Evolutionary conservation across 768 basidiomycete genomes (phyloP), one percentile per base, ranked within the genome.

Genomic region (Tricholoma terreum): DNA sequence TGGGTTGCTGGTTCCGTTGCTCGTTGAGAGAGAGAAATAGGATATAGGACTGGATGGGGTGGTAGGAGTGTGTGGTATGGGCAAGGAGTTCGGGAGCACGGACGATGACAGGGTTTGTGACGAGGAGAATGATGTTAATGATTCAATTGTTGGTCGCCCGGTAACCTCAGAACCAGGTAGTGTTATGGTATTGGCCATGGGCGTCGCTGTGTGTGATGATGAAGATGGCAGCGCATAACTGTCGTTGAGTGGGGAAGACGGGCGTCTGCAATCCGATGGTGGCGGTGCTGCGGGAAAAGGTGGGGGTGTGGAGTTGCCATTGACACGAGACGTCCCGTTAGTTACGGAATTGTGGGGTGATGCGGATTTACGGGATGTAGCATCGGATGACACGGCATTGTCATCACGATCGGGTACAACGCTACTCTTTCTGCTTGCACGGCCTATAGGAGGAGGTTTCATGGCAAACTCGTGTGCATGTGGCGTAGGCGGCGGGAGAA

Each of bases 131-230:
- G 52, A 57, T 33, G 46, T 54, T 52, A 49, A 63, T 15, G 50
- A 45, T 50, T 14, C 58, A 52, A 43, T 42, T 24, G 48, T 51
- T 9, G 50, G 9, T 17, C n/a, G n/a, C n/a, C 51, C 15, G 22
- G 49, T 50, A 27, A 27, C 24, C 24, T 42, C 24, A 17, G 27
- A 21, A 67, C 65, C 45, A 10, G 63, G 59, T 34, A 38, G 55
- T 9, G 53, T 7, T 21, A 54, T 52, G 10, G 51, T 24, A 36
- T 35, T 50, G 19, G 60, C 22, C 17, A 55, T 50, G 9, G 52
- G 24, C 45, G 54, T 51, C 11, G 55, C 27, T 19, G 54, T 21
- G n/a, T 31, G 54, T 24, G 57, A 38, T 50, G 61, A 49, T 49
- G 57, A 43, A 35, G 52, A 58, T 43, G 59, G 52, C 30, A 51